Percentiles rank a stretch among this genome's conserved stretches.
Evolutionary conservation across 2,329 filamentous ascomycete species (phyloP).

Genomic region (Claviceps digitariae): DNA sequence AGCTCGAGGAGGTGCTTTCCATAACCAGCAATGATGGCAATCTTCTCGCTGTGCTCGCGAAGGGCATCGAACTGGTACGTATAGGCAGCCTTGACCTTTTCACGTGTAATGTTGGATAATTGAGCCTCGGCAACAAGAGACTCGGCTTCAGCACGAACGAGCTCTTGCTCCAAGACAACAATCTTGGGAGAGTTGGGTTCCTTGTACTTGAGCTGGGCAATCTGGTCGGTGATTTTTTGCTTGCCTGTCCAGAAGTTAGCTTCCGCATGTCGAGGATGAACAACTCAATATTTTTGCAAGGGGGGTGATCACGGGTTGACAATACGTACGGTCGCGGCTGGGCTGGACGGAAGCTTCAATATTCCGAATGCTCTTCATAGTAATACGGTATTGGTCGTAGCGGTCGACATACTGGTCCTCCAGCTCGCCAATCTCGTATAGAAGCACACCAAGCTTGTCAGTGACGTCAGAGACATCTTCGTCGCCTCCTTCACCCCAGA

Average conservation of each 20-base stretch:
- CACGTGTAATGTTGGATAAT: slow-evolving; percentile 96
- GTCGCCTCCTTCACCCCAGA: slow-evolving; percentile 92
- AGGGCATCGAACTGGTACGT: slow-evolving; percentile 97
- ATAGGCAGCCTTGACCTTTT: slow-evolving; percentile 98
- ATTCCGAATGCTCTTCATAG: slow-evolving; percentile 98
- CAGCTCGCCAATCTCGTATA: slow-evolving; percentile 96
- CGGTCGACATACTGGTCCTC: slow-evolving; percentile 98
- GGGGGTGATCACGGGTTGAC: too few species aligned
- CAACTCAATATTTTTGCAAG: neutral
- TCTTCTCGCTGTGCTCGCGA: slow-evolving; percentile 94
- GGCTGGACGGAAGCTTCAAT: slow-evolving; percentile 98
- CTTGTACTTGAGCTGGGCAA: slow-evolving; percentile 98
- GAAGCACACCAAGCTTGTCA: slow-evolving; percentile 92
- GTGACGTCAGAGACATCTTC: slow-evolving; percentile 98
- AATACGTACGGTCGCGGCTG: slow-evolving; percentile 74
- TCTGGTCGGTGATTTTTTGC: slow-evolving; percentile 98
- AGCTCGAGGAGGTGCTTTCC: slow-evolving; percentile 97
- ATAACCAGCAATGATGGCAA: slow-evolving; percentile 93
- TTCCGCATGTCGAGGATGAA: neutral
- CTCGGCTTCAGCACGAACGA: slow-evolving; percentile 94
- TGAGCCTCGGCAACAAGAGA: slow-evolving; percentile 98
- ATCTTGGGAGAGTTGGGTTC: slow-evolving; percentile 97
- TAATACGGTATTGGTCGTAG: slow-evolving; percentile 98
- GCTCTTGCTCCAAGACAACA: slow-evolving; percentile 93
- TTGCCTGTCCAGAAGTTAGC: slow-evolving; percentile 51